These are phyloP conservation scores for Eucommia ulmoides DNA, from an alignment of 257 asterid species.

Conservation along the genomic window DNA sequence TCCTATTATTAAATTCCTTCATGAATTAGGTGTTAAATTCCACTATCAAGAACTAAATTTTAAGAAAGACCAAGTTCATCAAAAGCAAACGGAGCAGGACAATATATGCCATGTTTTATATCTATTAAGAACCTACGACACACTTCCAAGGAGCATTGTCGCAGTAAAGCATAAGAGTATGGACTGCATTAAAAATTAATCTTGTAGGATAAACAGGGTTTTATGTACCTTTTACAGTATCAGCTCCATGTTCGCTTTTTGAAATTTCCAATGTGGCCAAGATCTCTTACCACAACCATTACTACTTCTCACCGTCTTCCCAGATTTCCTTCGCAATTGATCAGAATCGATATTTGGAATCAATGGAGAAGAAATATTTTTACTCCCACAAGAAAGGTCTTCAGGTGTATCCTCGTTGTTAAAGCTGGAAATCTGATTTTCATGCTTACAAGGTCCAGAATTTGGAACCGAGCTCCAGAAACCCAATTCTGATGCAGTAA, in stretches of 20 bases:
- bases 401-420: slow-evolving; percentile 17
- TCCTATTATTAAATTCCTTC: too few species aligned
- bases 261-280: slow-evolving; percentile 31
- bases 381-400: slow-evolving; percentile 22
- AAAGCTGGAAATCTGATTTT: slow-evolving; percentile 25
- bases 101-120: neutral
- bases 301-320: slow-evolving; percentile 38
- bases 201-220: slow-evolving; percentile 31
- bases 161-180: neutral
- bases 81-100: neutral
- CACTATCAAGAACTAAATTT: slow-evolving; percentile 3
- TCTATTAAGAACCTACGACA: slow-evolving; percentile 6
- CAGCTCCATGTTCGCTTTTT: slow-evolving; percentile 28
- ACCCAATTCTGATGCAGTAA: slow-evolving; percentile 26
- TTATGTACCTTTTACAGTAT: slow-evolving; percentile 33
- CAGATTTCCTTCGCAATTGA: slow-evolving; percentile 27
- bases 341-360: slow-evolving; percentile 25
- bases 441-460: slow-evolving; percentile 20
- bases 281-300: slow-evolving; percentile 44
- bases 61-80: slow-evolving; percentile 1
- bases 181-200: slow-evolving; percentile 31
- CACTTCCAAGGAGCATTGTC: too few species aligned
- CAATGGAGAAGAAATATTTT: slow-evolving; percentile 18
- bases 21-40: too few species aligned
- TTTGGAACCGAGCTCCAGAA: slow-evolving; percentile 32